Conservation (phyloP, 257 asterid species). For the Primulina huaijiensis region DNA sequence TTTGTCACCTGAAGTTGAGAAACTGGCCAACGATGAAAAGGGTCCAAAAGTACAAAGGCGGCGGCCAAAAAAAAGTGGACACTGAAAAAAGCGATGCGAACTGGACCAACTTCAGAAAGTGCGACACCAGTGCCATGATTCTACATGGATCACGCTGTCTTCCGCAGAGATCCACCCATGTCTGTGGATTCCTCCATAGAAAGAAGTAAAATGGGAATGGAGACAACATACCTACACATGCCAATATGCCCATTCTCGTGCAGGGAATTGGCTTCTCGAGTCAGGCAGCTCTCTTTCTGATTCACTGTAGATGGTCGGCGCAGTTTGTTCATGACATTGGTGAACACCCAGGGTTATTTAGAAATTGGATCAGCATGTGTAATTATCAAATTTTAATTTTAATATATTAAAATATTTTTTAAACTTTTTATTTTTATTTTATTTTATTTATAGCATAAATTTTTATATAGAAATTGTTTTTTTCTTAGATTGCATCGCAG, state of each 20-base stretch:
- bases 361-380: too few relatives aligned
- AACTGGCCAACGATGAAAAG: slow-evolving; percentile 79
- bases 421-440: too few relatives aligned
- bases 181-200: slow-evolving; percentile 77
- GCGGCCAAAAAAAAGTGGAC: slow-evolving; percentile 84
- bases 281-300: too few relatives aligned
- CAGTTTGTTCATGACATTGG: too few relatives aligned
- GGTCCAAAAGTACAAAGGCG: slow-evolving; percentile 83
- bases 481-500: too few relatives aligned
- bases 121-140: slow-evolving; percentile 71
- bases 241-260: slow-evolving; percentile 55
- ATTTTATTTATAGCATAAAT: too few relatives aligned
- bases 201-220: slow-evolving; percentile 88
- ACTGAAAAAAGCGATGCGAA: slow-evolving; percentile 61
- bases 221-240: slow-evolving; percentile 66
- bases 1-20: slow-evolving; percentile 75
- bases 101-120: slow-evolving; percentile 67
- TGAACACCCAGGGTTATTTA: too few relatives aligned
- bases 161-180: slow-evolving; percentile 86
- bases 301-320: too few relatives aligned
- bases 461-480: too few relatives aligned
- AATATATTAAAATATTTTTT: too few relatives aligned
- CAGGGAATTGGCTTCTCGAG: too few relatives aligned
- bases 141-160: slow-evolving; percentile 65
- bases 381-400: too few relatives aligned